Evolutionary conservation across 2,329 filamentous ascomycete genomes (phyloP), one percentile per base, ranked within the genome.

Genomic region (Ophiostoma sp.): DNA sequence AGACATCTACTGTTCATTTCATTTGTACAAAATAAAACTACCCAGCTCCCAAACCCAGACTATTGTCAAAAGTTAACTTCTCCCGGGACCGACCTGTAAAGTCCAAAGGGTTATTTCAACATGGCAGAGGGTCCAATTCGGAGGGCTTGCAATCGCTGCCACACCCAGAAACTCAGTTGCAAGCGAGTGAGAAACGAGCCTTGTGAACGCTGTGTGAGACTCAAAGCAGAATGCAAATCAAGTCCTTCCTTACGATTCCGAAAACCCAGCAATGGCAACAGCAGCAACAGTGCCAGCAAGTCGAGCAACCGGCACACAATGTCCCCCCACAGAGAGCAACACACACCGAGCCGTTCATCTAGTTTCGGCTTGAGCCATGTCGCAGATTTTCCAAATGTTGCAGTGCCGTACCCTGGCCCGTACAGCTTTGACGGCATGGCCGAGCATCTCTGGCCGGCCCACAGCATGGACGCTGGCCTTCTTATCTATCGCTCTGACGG

Each of bases 101-200:
- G n/a, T 13, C 41, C 31, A 36, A 7, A 65, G 31, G 1, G 4
- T 10, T 10, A 60, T 13, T 20, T 10, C 52, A 69, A 31, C 35
- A 73, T 73, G 71, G 67, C 66, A 23, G 73, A 73, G 8, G 69
- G 69, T 15, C 73, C 71, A 6, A 73, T 75, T 72, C 79, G 82
- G 70, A 81, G 80, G 70, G 81, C 81, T 70, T 83, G 81, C 75
- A 81, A 83, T 74, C 79, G 81, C 72, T 83, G 81, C 73, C 82
- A 83, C 73, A 75, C 75, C 23, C 81, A 83, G 74, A 83, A 83
- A 75, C 77, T 83, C 71, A 80, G 79, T 73, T 83, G 81, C 76
- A 83, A 80, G 74, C 79, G 81, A 67, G 75, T 76, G 70, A 77
- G 77, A 71, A 78, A 79, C 68, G 79, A 80, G 67, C 74, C 79